Percentiles rank a stretch among this genome's conserved stretches.
Evolutionary conservation across 371 early-diverging fungal species (phyloP).

Genomic region (Smittium mucronatum): DNA sequence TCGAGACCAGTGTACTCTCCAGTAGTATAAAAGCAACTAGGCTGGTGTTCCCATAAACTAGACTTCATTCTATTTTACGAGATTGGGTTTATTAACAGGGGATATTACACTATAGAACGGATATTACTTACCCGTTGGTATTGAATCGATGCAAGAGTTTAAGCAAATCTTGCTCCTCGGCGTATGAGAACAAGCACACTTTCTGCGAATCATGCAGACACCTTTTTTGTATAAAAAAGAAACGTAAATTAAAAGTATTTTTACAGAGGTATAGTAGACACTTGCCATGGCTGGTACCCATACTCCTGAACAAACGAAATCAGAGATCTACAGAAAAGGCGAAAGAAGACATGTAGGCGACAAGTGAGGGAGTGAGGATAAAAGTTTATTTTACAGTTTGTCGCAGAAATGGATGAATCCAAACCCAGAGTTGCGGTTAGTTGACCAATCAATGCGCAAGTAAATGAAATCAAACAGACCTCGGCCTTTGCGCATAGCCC

Average conservation of each 20-base stretch:
- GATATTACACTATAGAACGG: no score
- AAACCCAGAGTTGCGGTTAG: slow-evolving; percentile 8
- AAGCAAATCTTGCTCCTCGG: slow-evolving; percentile 4
- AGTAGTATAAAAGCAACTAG: slow-evolving; percentile 9
- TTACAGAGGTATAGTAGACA: neutral
- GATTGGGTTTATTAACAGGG: no score
- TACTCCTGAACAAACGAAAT: neutral
- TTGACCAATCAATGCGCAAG: slow-evolving; percentile 8
- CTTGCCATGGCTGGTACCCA: neutral
- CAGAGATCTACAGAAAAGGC: neutral
- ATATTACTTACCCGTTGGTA: slow-evolving; percentile 6
- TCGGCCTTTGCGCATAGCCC: slow-evolving; percentile 3
- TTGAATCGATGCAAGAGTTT: slow-evolving; percentile 7
- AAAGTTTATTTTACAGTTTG: neutral
- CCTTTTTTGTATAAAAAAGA: neutral
- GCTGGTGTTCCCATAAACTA: slow-evolving; percentile 9
- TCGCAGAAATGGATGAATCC: slow-evolving; percentile 11
- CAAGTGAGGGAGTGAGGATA: no score
- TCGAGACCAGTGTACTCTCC: slow-evolving; percentile 3
- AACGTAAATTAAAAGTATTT: neutral
- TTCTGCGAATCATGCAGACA: slow-evolving; percentile 11
- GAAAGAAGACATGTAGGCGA: no score
- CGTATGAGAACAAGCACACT: slow-evolving; percentile 6
- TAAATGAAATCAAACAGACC: slow-evolving; percentile 10
- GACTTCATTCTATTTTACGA: slow-evolving; percentile 5